Base-by-base conservation (phyloP, 2,329 filamentous ascomycete species). In the Diaporthe capsici region DNA sequence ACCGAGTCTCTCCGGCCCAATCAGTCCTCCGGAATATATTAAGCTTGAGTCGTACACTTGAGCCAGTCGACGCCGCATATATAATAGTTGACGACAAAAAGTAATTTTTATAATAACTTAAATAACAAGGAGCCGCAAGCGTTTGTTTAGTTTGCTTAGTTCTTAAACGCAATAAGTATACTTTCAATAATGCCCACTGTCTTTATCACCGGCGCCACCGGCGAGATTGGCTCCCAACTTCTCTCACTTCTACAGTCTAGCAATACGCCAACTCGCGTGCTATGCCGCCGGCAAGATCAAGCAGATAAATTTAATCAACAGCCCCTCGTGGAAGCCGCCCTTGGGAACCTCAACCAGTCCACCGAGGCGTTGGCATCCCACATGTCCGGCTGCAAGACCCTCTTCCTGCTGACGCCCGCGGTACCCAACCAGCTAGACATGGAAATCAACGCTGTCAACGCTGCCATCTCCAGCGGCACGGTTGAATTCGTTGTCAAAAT, bases 151-250 rank as follows among this genome's bases (percentile, higher is more conserved):
- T 49, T 65, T 3, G 17, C 61, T 28, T 65, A 22, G 25, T 49
- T 65, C 1, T 31, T 22, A 25, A 17, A n/a, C 28, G 28, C 25
- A 65, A n/a, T 2, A 65, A 34, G 12, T 34, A 65, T 65, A 42
- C 8, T 47, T 34, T 22, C 57, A 61, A 39, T 13, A 51, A 39
- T 34, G 13, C 39, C 39, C 42, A 53, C 71, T 15, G 60, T 58
- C 44, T 73, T 73, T 39, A 25, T 73, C 15, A 73, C 71, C 25
- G 71, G 71, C n/a, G 71, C 60, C 28, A 73, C 71, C 4, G 71
- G 71, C 47, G 71, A 73, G 17, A 53, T 67, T 5, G 71, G 71
- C 37, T 57, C 71, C 9, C 20, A 67, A 17, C 60, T 53, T n/a
- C 22, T 73, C 22, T 13, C 42, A 9, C 71, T 67, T 10, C 58